phyloP scores from a whole-genome alignment of 768 basidiomycete genomes.

The Glaciozyma martinii region DNA sequence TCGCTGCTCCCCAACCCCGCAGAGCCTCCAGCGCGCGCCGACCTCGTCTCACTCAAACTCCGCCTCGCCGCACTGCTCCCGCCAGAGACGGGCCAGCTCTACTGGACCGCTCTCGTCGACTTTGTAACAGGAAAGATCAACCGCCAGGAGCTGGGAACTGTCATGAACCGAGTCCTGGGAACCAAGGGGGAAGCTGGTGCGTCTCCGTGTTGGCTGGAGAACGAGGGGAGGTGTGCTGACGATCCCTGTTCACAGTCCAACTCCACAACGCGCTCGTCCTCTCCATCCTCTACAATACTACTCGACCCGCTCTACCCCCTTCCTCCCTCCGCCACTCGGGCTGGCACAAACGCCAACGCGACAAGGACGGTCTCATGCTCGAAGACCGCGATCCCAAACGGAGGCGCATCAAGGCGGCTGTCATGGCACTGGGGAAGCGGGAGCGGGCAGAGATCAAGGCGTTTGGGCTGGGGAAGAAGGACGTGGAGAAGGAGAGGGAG shows the following conservation, averaged over 20 bases:
- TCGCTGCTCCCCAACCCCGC: slow-evolving; percentile 21
- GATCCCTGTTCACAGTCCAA: slow-evolving; percentile 14
- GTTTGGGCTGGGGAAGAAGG: slow-evolving; percentile 3
- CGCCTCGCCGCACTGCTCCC: slow-evolving; percentile 27
- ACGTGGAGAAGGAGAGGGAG: background rate
- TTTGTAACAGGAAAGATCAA: slow-evolving; percentile 31
- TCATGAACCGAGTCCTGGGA: slow-evolving; percentile 5
- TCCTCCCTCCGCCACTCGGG: slow-evolving; percentile 31
- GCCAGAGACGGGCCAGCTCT: slow-evolving; percentile 12
- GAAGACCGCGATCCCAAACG: slow-evolving; percentile 13
- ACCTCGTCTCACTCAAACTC: slow-evolving; percentile 31
- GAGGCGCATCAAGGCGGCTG: slow-evolving; percentile 23
- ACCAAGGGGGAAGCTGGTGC: slow-evolving; percentile 9
- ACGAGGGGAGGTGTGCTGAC: background rate
- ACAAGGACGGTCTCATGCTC: slow-evolving; percentile 9
- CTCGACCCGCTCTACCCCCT: slow-evolving; percentile 29
- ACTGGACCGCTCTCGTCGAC: slow-evolving; percentile 30
- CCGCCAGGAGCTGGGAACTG: slow-evolving; percentile 28
- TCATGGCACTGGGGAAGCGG: slow-evolving; percentile 25
- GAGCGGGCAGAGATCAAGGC: slow-evolving; percentile 28
- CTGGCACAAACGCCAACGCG: slow-evolving; percentile 29
- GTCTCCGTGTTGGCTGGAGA: background rate
- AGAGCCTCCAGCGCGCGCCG: slow-evolving; percentile 18
- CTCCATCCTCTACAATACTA: slow-evolving; percentile 35
- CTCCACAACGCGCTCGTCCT: slow-evolving; percentile 35